These are phyloP conservation scores for Solanum pinnatisectum DNA, from an alignment of 257 asterid genomes.

Conservation along the genomic window DNA sequence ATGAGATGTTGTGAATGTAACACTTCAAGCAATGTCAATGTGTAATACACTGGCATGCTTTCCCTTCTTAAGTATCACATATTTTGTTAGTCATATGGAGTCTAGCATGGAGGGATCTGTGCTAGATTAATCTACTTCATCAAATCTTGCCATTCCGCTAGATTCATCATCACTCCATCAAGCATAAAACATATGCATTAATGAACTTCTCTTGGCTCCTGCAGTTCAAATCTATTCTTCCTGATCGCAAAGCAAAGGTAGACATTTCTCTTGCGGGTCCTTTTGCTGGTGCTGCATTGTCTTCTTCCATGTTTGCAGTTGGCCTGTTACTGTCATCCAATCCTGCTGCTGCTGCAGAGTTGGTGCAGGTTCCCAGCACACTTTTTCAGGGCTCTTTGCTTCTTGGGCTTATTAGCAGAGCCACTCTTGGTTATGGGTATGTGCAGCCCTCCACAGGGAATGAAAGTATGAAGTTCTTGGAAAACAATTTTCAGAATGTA, in stretches of 20 bases:
- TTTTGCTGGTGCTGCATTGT: conserved; percentile 73
- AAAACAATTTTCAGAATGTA: neutral
- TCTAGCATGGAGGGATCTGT: neutral
- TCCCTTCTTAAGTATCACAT: neutral
- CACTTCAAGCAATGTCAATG: neutral
- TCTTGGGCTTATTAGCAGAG: conserved; percentile 91
- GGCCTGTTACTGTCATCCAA: conserved; percentile 82
- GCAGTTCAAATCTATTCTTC: conserved; percentile 97
- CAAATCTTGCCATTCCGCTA: neutral
- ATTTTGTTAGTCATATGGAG: neutral
- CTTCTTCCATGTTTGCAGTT: conserved; percentile 72
- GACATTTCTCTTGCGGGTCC: conserved; percentile 94
- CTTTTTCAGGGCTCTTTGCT: conserved; percentile 96
- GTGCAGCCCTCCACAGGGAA: conserved; percentile 6
- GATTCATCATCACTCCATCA: neutral
- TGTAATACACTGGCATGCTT: neutral
- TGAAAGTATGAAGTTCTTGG: neutral
- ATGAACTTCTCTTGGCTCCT: conserved; percentile 9
- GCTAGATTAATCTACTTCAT: neutral
- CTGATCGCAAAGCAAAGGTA: conserved; percentile 79
- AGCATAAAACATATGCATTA: neutral
- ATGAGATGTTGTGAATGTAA: neutral
- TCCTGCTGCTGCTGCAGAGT: conserved; percentile 64
- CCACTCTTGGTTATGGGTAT: conserved; percentile 72
- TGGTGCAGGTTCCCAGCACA: conserved; percentile 89